Base-by-base conservation (phyloP, 2,329 filamentous ascomycete species). In the Dothistroma septosporum region DNA sequence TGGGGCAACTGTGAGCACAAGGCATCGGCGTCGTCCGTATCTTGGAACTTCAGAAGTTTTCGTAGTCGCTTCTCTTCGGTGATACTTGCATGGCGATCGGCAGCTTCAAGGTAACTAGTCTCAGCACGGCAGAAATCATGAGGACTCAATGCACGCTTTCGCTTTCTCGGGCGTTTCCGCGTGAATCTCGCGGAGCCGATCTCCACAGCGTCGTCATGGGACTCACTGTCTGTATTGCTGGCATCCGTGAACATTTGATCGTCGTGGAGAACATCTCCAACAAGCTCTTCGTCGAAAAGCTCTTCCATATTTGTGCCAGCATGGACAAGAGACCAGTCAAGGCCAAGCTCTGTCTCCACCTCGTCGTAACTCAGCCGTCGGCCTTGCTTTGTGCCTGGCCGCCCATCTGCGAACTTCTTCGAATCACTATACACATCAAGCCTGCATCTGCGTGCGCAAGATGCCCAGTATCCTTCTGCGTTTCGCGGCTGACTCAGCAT, bases 401-500 rank as follows among this genome's bases (percentile, higher is more conserved):
- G 64, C 0, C 70, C 70, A 56, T 72, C 69, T n/a, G 57, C 55
- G 41, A 66, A 73, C 41, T 68, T 69, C 35, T 63, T 67, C 12
- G 69, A 64, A 24, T 71, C 68, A 31, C 64, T 67, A 50, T 78
- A 76, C 2, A 88, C 81, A 14, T 78, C 70, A 4, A 88, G 66
- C 9, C 76, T 75, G 65, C 80, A 83, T 61, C 84, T 79, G 61
- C 82, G 77, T 1, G 85, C 77, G 7, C 80, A 74, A 2, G 72
- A 74, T 12, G 76, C 72, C 83, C 86, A 87, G 58, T 82, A 83
- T 3, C 79, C 71, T 21, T 74, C 72, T 7, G 75, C 74, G 59
- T 82, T 73, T 3, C 68, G 68, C 44, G 78, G 75, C 73, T 88
- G 74, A 6, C 79, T 77, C 4, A 88, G 71, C 1, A 85, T 74